These are phyloP conservation scores for Apophysomyces ossiformis DNA, from an alignment of 371 early-diverging fungal species.

Conservation along the genomic window DNA sequence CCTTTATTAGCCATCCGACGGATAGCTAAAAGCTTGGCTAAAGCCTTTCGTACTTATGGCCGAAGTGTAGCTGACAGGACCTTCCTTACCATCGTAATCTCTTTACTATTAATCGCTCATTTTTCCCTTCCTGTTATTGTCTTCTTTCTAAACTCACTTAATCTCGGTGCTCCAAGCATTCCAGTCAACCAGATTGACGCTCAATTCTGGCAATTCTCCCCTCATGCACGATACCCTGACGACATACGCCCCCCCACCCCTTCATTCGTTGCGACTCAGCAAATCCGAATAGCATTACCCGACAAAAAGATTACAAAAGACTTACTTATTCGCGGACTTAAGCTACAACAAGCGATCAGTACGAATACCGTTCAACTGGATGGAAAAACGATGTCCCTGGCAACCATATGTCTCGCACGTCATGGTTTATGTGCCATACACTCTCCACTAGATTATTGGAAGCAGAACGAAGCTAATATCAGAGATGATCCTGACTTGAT, in stretches of 20 bases:
- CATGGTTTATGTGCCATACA: conserved; percentile 56
- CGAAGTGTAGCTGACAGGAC: conserved; percentile 57
- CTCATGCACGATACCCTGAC: conserved; percentile 35
- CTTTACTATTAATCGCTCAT: conserved; percentile 48
- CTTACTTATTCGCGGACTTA: conserved; percentile 26
- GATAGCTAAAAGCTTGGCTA: background rate
- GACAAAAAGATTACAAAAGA: conserved; percentile 29
- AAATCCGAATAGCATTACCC: conserved; percentile 44
- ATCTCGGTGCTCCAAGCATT: conserved; percentile 17
- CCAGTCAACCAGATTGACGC: conserved; percentile 28
- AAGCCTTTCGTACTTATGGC: conserved; percentile 60
- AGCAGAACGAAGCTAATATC: conserved; percentile 29
- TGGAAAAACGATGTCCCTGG: conserved; percentile 25
- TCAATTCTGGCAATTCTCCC: conserved; percentile 44
- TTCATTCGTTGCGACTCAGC: conserved; percentile 37
- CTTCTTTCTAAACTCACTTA: conserved; percentile 17
- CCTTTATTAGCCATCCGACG: conserved; percentile 1
- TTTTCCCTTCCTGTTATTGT: conserved; percentile 50
- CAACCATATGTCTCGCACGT: conserved; percentile 30
- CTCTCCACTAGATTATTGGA: conserved; percentile 58
- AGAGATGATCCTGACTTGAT: conserved; percentile 36
- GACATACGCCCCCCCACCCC: conserved; percentile 22
- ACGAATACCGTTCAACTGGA: conserved; percentile 24
- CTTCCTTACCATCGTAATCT: conserved; percentile 44
- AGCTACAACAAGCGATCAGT: conserved; percentile 26